Base-by-base conservation (phyloP, 2,329 filamentous ascomycete genomes). In the Colletotrichum graminicola region DNA sequence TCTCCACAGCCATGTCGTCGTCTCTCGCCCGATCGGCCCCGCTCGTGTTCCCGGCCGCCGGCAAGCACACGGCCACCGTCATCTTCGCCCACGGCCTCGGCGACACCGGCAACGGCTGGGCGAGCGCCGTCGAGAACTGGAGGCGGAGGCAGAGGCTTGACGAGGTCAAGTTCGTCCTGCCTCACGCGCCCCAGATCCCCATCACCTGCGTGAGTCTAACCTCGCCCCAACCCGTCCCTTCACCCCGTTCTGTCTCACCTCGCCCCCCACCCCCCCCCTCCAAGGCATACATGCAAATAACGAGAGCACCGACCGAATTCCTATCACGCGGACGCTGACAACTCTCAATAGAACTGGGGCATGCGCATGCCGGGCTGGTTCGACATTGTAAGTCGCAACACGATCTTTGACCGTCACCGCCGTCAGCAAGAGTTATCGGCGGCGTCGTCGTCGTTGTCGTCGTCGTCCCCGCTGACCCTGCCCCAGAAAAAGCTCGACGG, bases 71-170 rank as follows among this genome's bases (percentile, higher is more conserved):
- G 47, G 94, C 94, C 32, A 98, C 95, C 3, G 92, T 98, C 77
- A 98, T 99, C 77, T 94, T 98, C 82, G 88, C 93, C 63, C 96
- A 99, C 81, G 96, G 96, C 18, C 86, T 99, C 49, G 96, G 96
- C 74, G 96, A 98, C 80, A 92, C 87, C 39, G 93, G 92, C 54
- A 85, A 89, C 75, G 93, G 93, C 75, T 95, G 93, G 95, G 88
- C 92, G 55, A 90, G 90, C 68, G 89, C 96, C 26, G 94, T 96
- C 41, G 92, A 97, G 84, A 94, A 95, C 82, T 98, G 93, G 92
- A 91, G 94, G 66, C 88, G 91, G 43, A 89, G 93, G 62, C 89
- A 90, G 80, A 91, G 92, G 78, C 94, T 98, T 74, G 90, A 94
- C 69, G 93, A 98, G 82, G 93, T 97, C 80, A 93, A 95, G 79